phyloP scores from a whole-genome alignment of 2,329 filamentous ascomycete species.

The Diaporthe batatas region DNA sequence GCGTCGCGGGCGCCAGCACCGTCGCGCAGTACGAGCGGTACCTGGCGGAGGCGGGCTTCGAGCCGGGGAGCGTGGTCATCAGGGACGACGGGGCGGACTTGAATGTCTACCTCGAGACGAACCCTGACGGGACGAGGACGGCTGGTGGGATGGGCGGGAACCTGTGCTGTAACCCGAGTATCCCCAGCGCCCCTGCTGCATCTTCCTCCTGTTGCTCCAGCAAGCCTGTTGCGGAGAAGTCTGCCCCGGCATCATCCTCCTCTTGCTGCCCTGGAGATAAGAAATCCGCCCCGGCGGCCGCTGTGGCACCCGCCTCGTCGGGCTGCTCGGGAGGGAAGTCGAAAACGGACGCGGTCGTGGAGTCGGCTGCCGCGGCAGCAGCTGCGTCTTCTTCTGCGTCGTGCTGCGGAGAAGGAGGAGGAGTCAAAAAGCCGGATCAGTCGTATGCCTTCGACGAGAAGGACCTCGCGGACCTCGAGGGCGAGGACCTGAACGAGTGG shows the following conservation, averaged over 20 bases:
- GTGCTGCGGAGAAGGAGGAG: conserved; percentile 29
- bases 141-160: conserved; percentile 40
- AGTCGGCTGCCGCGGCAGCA: conserved; percentile 29
- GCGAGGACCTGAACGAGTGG: conserved; percentile 63
- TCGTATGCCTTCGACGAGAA: conserved; percentile 42
- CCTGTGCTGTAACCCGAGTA: conserved; percentile 44
- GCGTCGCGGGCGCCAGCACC: conserved; percentile 69
- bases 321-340: conserved; percentile 31
- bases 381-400: conserved; percentile 31
- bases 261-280: conserved; percentile 10
- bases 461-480: conserved; percentile 44
- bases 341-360: conserved; percentile 43
- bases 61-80: conserved; percentile 59
- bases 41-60: conserved; percentile 64
- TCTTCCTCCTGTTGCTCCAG: conserved; percentile 6
- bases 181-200: conserved; percentile 30
- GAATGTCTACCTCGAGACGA: conserved; percentile 59
- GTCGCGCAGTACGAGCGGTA: conserved; percentile 65
- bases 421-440: conserved; percentile 43
- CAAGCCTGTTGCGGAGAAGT: background rate
- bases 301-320: conserved; percentile 6
- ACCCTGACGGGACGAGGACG: conserved; percentile 46
- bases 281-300: background rate
- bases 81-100: conserved; percentile 61
- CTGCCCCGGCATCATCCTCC: background rate